Evolutionary conservation across 116 monocot genomes (phyloP).

Genomic region (Iris pallida): DNA sequence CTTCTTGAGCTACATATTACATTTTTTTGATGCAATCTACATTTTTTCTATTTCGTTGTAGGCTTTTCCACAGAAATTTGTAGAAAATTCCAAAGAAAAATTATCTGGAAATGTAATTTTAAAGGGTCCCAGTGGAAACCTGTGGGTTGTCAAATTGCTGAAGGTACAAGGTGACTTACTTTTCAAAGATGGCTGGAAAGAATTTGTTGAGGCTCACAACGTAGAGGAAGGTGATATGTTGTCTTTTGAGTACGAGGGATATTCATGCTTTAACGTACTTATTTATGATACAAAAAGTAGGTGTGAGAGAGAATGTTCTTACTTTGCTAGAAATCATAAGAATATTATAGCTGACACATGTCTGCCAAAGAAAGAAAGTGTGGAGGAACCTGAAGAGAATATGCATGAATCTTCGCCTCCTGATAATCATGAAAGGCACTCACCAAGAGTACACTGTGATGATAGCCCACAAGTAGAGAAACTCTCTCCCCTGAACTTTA

Average conservation of each 20-base stretch:
- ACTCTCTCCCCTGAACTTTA: too few species aligned
- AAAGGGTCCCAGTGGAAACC: conserved; percentile 5
- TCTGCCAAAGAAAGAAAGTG: not conserved
- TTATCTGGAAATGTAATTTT: not conserved
- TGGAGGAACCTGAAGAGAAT: not conserved
- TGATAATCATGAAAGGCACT: too few species aligned
- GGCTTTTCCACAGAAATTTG: conserved; percentile 1
- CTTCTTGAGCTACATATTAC: too few species aligned
- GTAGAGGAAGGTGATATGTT: conserved; percentile 3
- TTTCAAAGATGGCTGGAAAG: conserved; percentile 2
- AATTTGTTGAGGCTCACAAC: conserved; percentile 4
- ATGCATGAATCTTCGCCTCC: too few species aligned
- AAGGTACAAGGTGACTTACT: not conserved
- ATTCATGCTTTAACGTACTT: conserved; percentile 1
- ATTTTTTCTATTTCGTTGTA: not conserved
- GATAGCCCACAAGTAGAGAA: too few species aligned
- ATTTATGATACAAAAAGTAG: not conserved
- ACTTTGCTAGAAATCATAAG: not conserved
- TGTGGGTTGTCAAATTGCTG: not conserved
- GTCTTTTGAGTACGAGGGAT: not conserved
- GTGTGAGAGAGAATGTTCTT: not conserved
- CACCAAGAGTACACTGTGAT: too few species aligned
- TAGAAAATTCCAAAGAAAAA: not conserved
- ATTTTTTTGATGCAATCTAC: too few species aligned
- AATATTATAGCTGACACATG: not conserved